Percentiles rank a stretch among this genome's conserved stretches.
phyloP scores from a whole-genome alignment of 2,329 filamentous ascomycete genomes.

The Fusarium sp. region DNA sequence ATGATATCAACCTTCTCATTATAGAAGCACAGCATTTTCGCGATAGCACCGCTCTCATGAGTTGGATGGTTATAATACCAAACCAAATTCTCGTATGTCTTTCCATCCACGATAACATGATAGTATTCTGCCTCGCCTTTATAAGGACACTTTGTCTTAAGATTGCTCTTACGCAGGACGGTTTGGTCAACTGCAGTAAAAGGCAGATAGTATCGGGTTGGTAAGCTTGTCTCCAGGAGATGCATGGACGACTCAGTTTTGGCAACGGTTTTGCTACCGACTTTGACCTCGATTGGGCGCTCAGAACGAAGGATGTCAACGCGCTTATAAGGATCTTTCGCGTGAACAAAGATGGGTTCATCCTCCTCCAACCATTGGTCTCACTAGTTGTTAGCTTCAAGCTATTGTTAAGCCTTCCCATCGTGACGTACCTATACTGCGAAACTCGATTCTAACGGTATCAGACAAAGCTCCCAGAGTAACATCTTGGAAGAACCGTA shows the following conservation, averaged over 20 bases:
- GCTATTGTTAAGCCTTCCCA: accelerated
- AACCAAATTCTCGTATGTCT: constrained; percentile 62
- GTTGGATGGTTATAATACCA: constrained; percentile 74
- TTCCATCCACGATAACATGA: constrained; percentile 61
- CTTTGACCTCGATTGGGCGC: constrained; percentile 63
- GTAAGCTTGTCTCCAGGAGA: constrained; percentile 70
- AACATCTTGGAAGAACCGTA: constrained; percentile 56
- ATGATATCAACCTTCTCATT: constrained; percentile 76
- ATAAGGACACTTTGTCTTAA: constrained; percentile 72
- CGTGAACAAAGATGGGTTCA: constrained; percentile 69
- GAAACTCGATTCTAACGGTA: constrained; percentile 53
- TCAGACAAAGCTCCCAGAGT: constrained; percentile 52
- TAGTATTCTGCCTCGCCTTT: constrained; percentile 76
- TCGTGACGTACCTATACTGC: constrained; percentile 49
- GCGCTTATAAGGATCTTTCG: constrained; percentile 75
- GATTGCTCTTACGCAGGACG: constrained; percentile 62
- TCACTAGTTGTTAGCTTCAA: constrained; percentile 21
- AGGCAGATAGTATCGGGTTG: constrained; percentile 70
- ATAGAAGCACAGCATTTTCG: constrained; percentile 72
- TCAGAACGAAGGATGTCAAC: constrained; percentile 70
- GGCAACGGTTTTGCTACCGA: constrained; percentile 62
- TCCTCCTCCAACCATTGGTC: constrained; percentile 68
- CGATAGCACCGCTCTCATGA: constrained; percentile 66
- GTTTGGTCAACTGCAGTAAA: constrained; percentile 61
- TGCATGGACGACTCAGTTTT: constrained; percentile 62